These are phyloP conservation scores for Abrus pulchellus DNA, from an alignment of 306 rosid genomes.

Conservation along the genomic window DNA sequence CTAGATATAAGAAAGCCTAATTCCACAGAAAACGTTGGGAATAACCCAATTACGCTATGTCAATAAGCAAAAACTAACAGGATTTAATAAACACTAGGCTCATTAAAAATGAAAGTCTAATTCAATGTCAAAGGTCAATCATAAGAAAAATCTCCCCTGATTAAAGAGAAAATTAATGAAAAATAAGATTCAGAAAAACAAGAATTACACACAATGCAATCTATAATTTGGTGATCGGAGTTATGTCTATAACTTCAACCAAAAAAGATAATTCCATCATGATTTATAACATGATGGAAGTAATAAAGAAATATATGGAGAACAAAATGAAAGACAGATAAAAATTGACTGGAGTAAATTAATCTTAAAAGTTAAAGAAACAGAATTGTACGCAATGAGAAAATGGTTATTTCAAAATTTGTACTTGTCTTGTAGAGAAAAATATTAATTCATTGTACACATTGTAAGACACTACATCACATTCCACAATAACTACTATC, in stretches of 20 bases:
- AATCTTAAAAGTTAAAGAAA: not conserved
- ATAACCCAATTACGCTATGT: constrained; percentile 22
- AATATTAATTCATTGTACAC: constrained; percentile 4
- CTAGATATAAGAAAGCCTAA: constrained; percentile 29
- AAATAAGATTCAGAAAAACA: not conserved
- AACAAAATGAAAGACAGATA: constrained; percentile 6
- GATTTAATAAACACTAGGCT: constrained; percentile 35
- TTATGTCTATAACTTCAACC: constrained; percentile 28
- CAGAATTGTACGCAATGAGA: constrained; percentile 8
- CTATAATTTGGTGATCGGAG: constrained; percentile 13
- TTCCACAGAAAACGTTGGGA: not conserved
- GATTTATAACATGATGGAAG: constrained; percentile 21
- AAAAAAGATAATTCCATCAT: not conserved
- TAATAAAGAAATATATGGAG: constrained; percentile 34
- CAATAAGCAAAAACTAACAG: constrained; percentile 13
- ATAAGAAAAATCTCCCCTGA: not conserved
- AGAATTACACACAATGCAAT: constrained; percentile 18
- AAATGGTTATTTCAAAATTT: constrained; percentile 1
- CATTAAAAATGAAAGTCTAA: constrained; percentile 8
- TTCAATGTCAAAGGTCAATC: not conserved
- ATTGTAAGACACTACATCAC: constrained; percentile 16
- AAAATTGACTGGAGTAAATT: constrained; percentile 8
- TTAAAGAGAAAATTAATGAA: not conserved
- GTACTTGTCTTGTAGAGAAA: not conserved
- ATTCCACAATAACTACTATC: constrained; percentile 24